Base-by-base conservation (phyloP, 257 asterid genomes). In the Solanum medicagineum region DNA sequence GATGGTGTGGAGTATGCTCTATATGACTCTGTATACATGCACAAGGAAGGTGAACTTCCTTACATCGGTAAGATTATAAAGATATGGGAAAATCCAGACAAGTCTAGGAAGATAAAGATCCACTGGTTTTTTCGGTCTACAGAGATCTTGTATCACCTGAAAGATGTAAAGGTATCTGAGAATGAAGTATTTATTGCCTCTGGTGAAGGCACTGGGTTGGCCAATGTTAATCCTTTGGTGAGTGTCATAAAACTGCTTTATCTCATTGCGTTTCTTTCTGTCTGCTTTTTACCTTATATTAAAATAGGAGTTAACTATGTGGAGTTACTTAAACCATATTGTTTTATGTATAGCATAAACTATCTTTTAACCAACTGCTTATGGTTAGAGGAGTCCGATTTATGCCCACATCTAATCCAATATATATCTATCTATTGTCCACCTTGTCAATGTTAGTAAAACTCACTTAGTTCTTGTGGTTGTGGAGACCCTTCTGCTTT, bases 121-220 rank as follows among this genome's bases (percentile, higher is more conserved):
- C 99, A 94, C 0, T 96, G 99, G 99, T 95, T 93, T 91, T 96
- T 96, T 66, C 90, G 90, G 54, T 98, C 97, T 24, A 84, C 93
- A 0, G 99, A 96, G 87, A 91, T 96, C 79, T 86, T 90, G 4
- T 11, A 83, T 73, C 85, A 92, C 90, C 85, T 96, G 36, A 62
- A 63, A 45, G 93, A 89, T 85, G 87, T 71, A 14, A 45, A 85
- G 68, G 83, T 89, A 65, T 59, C 68, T 59, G 93, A 89, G 90
- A 93, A 96, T 22, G 99, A 96, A 85, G 81, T 96, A 12, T 91
- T 96, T 88, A 87, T 96, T n/a, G 99, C 98, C 13, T 88, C 94
- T 0, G 99, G 98, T 82, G 93, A 85, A 65, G 99, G 99, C 47
- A 47, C 0, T 12, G 98, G 98, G 29, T 94, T 93, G 83, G 84